Percentiles rank a stretch among this genome's conserved stretches.
Evolutionary conservation across 1,284 basidiomycete species (phyloP).

Genomic region (Cutaneotrichosporon sp.): DNA sequence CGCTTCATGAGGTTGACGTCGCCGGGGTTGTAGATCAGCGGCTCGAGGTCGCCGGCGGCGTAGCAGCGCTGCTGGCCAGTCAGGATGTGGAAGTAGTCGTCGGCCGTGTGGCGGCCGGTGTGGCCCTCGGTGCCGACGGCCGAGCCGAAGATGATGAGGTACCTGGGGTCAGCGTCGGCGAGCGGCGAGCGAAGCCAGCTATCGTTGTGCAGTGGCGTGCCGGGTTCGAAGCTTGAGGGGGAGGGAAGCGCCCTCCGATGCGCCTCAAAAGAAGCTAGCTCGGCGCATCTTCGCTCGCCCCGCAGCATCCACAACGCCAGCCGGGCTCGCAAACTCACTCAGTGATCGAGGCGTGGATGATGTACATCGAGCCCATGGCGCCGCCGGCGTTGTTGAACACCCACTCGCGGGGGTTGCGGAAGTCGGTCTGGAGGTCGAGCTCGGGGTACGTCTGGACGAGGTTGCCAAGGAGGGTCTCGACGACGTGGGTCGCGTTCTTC

Average conservation of each 20-base stretch:
- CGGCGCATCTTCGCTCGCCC: not conserved
- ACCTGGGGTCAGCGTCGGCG: constrained; percentile 42
- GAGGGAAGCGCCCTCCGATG: too few relatives aligned
- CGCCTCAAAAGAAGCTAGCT: too few relatives aligned
- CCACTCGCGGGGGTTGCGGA: constrained; percentile 69
- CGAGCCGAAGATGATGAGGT: constrained; percentile 83
- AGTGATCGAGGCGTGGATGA: constrained; percentile 91
- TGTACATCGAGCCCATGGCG: constrained; percentile 95
- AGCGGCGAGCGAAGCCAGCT: too few relatives aligned
- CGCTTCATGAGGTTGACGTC: constrained; percentile 81
- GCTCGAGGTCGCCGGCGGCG: constrained; percentile 55
- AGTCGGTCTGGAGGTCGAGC: constrained; percentile 65
- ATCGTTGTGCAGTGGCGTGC: too few relatives aligned
- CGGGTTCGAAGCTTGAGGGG: too few relatives aligned
- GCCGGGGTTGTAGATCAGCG: constrained; percentile 67
- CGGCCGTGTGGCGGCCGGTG: constrained; percentile 84
- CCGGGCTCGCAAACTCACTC: too few relatives aligned
- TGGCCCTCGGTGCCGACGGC: constrained; percentile 97
- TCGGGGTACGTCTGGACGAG: constrained; percentile 68
- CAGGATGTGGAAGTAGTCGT: constrained; percentile 95
- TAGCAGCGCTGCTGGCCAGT: constrained; percentile 93
- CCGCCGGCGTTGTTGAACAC: constrained; percentile 97
- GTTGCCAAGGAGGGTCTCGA: constrained; percentile 65
- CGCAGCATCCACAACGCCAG: too few relatives aligned
- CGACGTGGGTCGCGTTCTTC: constrained; percentile 60